Percentiles rank a stretch among this genome's conserved stretches.
Evolutionary conservation across 2,329 filamentous ascomycete species (phyloP).

Genomic region (Helotiales sp.): DNA sequence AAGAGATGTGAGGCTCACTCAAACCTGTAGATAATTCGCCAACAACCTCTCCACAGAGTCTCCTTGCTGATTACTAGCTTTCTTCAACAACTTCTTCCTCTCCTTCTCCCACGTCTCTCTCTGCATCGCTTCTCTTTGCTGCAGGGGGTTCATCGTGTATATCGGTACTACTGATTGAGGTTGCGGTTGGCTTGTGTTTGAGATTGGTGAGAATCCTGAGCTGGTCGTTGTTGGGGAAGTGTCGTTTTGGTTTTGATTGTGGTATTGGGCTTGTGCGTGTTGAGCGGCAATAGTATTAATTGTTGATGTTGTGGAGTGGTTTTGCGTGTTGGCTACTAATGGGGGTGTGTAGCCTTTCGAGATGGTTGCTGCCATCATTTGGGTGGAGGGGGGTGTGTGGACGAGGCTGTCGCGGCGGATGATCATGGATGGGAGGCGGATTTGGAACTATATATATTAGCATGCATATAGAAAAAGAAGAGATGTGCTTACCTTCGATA

Average conservation of each 20-base stretch:
- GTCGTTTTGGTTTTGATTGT: slow-evolving; percentile 41
- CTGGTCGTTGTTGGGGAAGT: slow-evolving; percentile 33
- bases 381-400: slow-evolving; percentile 13
- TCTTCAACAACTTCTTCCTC: slow-evolving; percentile 38
- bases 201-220: neutral
- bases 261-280: slow-evolving; percentile 42
- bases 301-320: slow-evolving; percentile 2
- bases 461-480: neutral
- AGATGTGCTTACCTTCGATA: slow-evolving; percentile 48
- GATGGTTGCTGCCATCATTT: slow-evolving; percentile 11
- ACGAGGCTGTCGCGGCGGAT: slow-evolving; percentile 41
- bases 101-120: slow-evolving; percentile 46
- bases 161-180: slow-evolving; percentile 31
- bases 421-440: slow-evolving; percentile 63
- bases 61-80: slow-evolving; percentile 26
- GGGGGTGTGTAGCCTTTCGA: slow-evolving; percentile 12
- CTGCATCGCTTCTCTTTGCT: slow-evolving; percentile 50
- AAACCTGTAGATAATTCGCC: slow-evolving; percentile 30
- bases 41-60: slow-evolving; percentile 27
- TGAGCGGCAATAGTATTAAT: slow-evolving; percentile 8
- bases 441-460: slow-evolving; percentile 45
- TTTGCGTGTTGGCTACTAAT: slow-evolving; percentile 3
- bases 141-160: slow-evolving; percentile 43
- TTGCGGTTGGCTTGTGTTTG: neutral
- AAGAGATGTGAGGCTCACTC: neutral